phyloP scores from a whole-genome alignment of 2,329 filamentous ascomycete genomes.

The Neoarthrinium moseri region DNA sequence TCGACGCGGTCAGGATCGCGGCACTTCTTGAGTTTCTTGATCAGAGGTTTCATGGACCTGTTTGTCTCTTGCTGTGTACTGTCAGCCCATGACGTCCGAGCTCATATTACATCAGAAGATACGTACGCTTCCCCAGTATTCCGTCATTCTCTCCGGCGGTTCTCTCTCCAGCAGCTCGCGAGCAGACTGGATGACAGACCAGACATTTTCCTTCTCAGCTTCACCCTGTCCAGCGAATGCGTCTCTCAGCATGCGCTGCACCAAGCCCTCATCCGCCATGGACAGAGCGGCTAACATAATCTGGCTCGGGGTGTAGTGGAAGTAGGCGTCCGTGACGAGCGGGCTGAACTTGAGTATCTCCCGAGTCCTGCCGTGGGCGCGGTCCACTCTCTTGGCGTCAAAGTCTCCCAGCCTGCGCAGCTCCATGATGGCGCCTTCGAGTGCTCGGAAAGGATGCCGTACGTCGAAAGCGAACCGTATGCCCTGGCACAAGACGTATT shows the following conservation, averaged over 20 bases:
- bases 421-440: conserved; percentile 86
- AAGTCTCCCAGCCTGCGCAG: conserved; percentile 66
- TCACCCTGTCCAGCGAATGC: conserved; percentile 32
- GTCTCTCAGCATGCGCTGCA: conserved; percentile 45
- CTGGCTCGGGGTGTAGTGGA: conserved; percentile 91
- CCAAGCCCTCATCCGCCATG: conserved; percentile 68
- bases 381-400: conserved; percentile 49
- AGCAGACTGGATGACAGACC: conserved; percentile 48
- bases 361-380: conserved; percentile 71
- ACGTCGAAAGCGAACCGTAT: conserved; percentile 93
- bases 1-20: conserved; percentile 73
- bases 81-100: conserved; percentile 6
- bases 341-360: conserved; percentile 76
- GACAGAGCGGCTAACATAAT: conserved; percentile 84
- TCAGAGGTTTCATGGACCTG: conserved; percentile 55
- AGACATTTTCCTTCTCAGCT: conserved; percentile 42
- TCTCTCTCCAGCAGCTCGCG: conserved; percentile 55
- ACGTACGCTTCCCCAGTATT: conserved; percentile 39
- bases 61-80: conserved; percentile 39
- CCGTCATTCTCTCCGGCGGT: conserved; percentile 52
- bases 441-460: conserved; percentile 81
- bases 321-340: conserved; percentile 91
- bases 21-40: conserved; percentile 71
- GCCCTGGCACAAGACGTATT: conserved; percentile 90
- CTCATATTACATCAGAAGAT: neutral